Base-by-base conservation (phyloP, 2,329 filamentous ascomycete genomes). In the Tolypocladium pustulatum region DNA sequence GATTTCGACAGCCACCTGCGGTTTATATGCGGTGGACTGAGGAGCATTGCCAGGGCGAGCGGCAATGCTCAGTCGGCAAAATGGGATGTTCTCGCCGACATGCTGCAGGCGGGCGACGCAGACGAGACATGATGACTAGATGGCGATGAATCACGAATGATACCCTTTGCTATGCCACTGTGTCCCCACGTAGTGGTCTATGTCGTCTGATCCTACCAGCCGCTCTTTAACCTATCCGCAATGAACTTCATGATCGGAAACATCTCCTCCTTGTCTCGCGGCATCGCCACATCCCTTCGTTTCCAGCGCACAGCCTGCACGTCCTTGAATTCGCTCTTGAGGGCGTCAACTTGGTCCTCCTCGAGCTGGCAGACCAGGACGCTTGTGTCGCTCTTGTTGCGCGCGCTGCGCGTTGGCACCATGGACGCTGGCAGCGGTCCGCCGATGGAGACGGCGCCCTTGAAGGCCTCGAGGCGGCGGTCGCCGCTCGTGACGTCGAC, bases 191-290 rank as follows among this genome's bases (percentile, higher is more conserved):
- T 8, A 7, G 20, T 7, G 38, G 17, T 38, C 37, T 17, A 15
- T 15, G 36, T 15, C 13, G 17, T 37, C 37, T 40, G 3, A 10
- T 12, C 55, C 51, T 62, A 63, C 58, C 64, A 67, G 22, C 64
- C 68, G 56, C 59, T 64, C 36, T 58, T 67, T 22, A 94, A 71
- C 66, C 87, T 80, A 56, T 87, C 81, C 0, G 87, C 86, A 66
- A 91, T 81, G 66, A 87, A 97, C 67, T 88, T 84, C 91, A 97
- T 97, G 61, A 97, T 81, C 0, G 92, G 91, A 66, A 92, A 69
- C 81, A 95, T 92, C 78, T 97, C 92, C 13, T 95, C 91, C 57
- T 88, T 80, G 69, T 81, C 87, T 53, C 79, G 77, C n/a, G 91
- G 91, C 92, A 97, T 96, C 1, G 81, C 81, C 71, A 96, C 90